These are phyloP conservation scores for Metschnikowia proteae DNA, from an alignment of 805 yeast species.

Conservation along the genomic window DNA sequence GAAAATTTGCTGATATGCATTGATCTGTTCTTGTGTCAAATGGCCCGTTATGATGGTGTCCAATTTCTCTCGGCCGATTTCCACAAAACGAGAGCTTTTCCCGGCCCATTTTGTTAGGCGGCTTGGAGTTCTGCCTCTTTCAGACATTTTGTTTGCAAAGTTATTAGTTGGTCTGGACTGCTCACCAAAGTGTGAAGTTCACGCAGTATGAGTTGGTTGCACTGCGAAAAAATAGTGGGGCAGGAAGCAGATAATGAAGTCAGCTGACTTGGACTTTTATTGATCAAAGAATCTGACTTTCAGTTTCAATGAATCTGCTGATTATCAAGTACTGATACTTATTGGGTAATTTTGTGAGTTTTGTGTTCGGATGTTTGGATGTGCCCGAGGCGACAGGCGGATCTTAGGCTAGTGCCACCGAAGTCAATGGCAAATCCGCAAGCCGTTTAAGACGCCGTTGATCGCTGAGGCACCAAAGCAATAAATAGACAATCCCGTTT, in stretches of 20 bases:
- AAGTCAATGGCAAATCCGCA: constrained; percentile 3
- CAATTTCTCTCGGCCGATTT: constrained; percentile 14
- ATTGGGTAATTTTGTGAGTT: background rate
- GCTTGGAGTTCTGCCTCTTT: constrained; percentile 13
- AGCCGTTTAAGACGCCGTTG: background rate
- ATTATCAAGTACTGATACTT: too few species aligned
- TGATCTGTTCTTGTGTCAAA: constrained; percentile 66
- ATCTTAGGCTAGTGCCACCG: background rate
- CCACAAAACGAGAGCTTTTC: constrained; percentile 13
- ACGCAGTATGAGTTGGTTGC: background rate
- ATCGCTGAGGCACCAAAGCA: background rate
- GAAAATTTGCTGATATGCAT: constrained; percentile 62
- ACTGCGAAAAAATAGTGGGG: background rate
- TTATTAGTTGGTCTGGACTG: background rate
- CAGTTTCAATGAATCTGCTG: background rate
- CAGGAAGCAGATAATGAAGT: background rate
- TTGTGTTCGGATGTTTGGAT: background rate
- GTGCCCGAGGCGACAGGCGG: background rate
- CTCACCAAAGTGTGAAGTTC: background rate
- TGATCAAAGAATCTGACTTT: background rate
- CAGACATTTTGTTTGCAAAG: constrained; percentile 7
- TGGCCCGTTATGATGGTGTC: constrained; percentile 40
- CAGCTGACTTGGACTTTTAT: background rate
- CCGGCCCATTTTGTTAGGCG: constrained; percentile 18
- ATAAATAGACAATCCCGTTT: background rate